Base-by-base conservation (phyloP, 352 stramenopile genomes). In the Globisporangium splendens region DNA sequence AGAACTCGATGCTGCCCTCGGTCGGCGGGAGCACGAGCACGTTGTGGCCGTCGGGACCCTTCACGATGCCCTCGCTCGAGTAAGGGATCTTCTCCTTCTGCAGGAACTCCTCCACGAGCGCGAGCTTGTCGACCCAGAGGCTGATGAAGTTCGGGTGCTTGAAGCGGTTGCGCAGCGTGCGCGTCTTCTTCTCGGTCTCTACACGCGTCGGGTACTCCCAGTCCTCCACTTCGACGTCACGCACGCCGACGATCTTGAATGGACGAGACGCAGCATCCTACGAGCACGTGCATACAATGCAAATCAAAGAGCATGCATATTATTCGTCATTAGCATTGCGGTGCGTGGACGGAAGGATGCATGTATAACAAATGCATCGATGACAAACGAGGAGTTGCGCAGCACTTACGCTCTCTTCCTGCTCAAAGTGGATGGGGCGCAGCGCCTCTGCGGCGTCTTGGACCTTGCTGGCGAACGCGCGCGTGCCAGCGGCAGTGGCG, bases 81-180 rank as follows among this genome's bases (percentile, higher is more conserved):
- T 76, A 72, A 8, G 81, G 77, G 48, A 91, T 75, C 35, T 86
- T 77, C 62, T 91, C 60, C 41, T 75, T 62, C 65, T 87, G 73
- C 18, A 94, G 69, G 56, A 83, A 92, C 28, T 66, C 54, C 57
- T 91, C 77, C 28, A 88, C 79, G 59, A 81, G 73, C 28, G 59
- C 50, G 28, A 94, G 68, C 63, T 88, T 80, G 66, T 94, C 84
- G 48, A 94, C 77, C 73, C 79, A 94, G 17, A 94, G 66, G 42
- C 79, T 91, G 61, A 94, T 87, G 63, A 92, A 94, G 77, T 94
- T 94, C 14, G 82, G 75, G 62, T 86, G 63, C 43, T 73, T 57
- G 68, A 90, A 94, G 39, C 77, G 78, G 70, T 94, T 94, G 69
- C 84, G 82, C 47, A 90, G 31, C 52, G 70, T 62, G 47, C 79